Evolutionary conservation across 805 yeast genomes (phyloP).

Genomic region (Clavispora carvajalis): DNA sequence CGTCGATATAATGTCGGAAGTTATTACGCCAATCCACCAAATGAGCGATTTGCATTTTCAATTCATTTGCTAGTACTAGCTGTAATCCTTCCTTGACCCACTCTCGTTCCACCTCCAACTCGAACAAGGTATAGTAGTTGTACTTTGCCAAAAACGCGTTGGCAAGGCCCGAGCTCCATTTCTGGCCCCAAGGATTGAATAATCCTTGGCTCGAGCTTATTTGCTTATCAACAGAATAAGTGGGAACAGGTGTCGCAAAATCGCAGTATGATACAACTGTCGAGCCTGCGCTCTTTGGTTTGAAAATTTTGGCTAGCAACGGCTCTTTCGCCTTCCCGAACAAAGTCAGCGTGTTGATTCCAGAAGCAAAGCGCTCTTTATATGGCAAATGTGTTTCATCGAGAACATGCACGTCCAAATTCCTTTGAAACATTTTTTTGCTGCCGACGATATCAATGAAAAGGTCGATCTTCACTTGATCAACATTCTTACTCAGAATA

Average conservation of each 20-base stretch:
- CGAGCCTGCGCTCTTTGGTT: conserved; percentile 32
- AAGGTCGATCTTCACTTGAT: conserved; percentile 28
- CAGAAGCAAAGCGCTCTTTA: conserved; percentile 11
- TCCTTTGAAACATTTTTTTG: conserved; percentile 29
- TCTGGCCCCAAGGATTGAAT: conserved; percentile 31
- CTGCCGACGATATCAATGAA: conserved; percentile 39
- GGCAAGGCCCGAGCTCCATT: conserved; percentile 30
- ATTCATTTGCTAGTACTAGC: conserved; percentile 20
- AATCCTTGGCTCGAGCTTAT: conserved; percentile 16
- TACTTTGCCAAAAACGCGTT: conserved; percentile 25
- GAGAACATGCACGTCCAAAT: conserved; percentile 23
- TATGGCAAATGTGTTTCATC: conserved; percentile 29
- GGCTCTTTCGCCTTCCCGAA: conserved; percentile 26
- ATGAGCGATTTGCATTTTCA: conserved; percentile 28
- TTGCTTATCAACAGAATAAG: conserved; percentile 29
- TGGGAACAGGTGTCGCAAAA: conserved; percentile 24
- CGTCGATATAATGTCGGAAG: conserved; percentile 23
- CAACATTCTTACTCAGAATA: conserved; percentile 17
- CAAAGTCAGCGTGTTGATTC: conserved; percentile 11
- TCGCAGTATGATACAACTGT: conserved; percentile 33
- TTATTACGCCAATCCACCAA: conserved; percentile 36
- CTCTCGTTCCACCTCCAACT: conserved; percentile 19
- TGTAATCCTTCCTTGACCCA: conserved; percentile 34
- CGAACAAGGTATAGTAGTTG: conserved; percentile 31
- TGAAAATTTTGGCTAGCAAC: conserved; percentile 29